A percentile compares a stretch with the other conserved stretches of the same genome.
These are phyloP conservation scores for Pichia deserticola DNA, from an alignment of 805 yeast species.

Conservation along the genomic window DNA sequence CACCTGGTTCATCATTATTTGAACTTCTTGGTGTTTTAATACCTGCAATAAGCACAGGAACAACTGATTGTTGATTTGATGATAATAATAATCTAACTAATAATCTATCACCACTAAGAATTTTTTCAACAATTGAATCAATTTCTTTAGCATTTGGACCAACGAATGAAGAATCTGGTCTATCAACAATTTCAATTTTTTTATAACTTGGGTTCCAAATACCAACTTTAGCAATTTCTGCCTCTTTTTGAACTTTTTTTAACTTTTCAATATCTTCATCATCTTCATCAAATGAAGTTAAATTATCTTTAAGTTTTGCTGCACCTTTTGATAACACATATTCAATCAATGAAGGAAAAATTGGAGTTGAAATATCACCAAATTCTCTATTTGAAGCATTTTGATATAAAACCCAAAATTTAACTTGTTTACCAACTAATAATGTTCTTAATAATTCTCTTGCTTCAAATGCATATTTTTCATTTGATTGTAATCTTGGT, in stretches of 20 bases:
- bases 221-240: constrained; percentile 45
- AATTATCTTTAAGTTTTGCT: constrained; percentile 54
- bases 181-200: constrained; percentile 20
- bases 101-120: constrained; percentile 73
- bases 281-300: constrained; percentile 18
- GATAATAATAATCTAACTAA: constrained; percentile 42
- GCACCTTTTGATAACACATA: constrained; percentile 50
- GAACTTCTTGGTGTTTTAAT: constrained; percentile 65
- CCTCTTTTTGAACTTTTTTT: constrained; percentile 39
- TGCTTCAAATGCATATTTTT: constrained; percentile 46
- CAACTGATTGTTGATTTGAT: constrained; percentile 44
- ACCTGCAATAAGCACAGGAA: constrained; percentile 67
- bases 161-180: constrained; percentile 27
- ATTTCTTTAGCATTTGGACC: constrained; percentile 33
- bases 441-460: constrained; percentile 56
- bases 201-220: constrained; percentile 39
- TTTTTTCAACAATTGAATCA: constrained; percentile 63
- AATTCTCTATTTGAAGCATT: constrained; percentile 53
- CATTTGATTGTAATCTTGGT: constrained; percentile 40
- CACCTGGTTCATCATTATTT: constrained; percentile 34
- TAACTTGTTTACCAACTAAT: constrained; percentile 57
- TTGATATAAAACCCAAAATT: constrained; percentile 50
- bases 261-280: constrained; percentile 37
- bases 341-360: constrained; percentile 51
- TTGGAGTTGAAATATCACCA: constrained; percentile 63